Evolutionary conservation across 805 yeast species (phyloP).

Genomic region (Myxozyma sirexii): DNA sequence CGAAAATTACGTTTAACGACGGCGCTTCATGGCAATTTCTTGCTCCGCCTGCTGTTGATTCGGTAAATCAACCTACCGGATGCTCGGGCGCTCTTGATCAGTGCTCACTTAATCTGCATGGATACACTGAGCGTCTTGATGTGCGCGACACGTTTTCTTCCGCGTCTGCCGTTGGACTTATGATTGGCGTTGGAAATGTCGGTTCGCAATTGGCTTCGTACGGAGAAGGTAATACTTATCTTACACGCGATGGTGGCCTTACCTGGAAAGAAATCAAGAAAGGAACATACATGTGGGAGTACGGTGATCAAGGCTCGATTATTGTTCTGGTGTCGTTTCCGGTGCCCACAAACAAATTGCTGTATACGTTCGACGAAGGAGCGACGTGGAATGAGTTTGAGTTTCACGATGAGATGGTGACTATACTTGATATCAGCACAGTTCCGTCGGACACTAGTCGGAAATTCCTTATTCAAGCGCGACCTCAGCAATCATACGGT

Average conservation of each 20-base stretch:
- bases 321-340: constrained; percentile 67
- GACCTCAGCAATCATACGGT: constrained; percentile 50
- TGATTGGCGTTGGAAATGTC: constrained; percentile 93
- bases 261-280: constrained; percentile 80
- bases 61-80: constrained; percentile 56
- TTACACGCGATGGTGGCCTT: constrained; percentile 88
- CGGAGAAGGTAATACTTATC: constrained; percentile 65
- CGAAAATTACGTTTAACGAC: constrained; percentile 83
- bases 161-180: constrained; percentile 82
- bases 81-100: constrained; percentile 58
- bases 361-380: constrained; percentile 80
- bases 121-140: constrained; percentile 85
- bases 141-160: constrained; percentile 85
- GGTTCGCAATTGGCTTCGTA: constrained; percentile 60
- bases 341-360: constrained; percentile 59
- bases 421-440: constrained; percentile 75
- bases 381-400: constrained; percentile 67
- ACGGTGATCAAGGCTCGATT: constrained; percentile 91
- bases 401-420: constrained; percentile 60
- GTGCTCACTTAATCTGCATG: constrained; percentile 85
- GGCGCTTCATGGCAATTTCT: constrained; percentile 84
- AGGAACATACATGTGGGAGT: constrained; percentile 89
- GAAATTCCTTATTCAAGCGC: constrained; percentile 68
- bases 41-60: constrained; percentile 67
- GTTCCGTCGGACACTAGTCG: constrained; percentile 90